Evolutionary conservation across 2,329 filamentous ascomycete genomes (phyloP).

Genomic region (Colletotrichum navitas): DNA sequence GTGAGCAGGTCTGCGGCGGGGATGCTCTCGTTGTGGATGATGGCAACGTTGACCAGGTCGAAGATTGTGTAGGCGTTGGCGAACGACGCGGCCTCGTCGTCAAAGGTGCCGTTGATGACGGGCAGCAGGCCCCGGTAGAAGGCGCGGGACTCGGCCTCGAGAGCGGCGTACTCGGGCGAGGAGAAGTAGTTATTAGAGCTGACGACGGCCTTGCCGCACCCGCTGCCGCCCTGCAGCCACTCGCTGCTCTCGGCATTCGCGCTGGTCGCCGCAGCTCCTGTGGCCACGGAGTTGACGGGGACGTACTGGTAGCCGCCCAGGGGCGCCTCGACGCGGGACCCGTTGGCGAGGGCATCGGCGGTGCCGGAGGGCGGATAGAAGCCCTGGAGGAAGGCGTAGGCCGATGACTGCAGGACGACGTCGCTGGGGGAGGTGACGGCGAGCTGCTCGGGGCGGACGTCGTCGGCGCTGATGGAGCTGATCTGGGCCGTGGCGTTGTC

Average conservation of each 20-base stretch:
- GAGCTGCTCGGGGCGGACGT: slow-evolving; percentile 78
- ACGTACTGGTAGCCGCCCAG: slow-evolving; percentile 88
- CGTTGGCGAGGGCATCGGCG: slow-evolving; percentile 77
- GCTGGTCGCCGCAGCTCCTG: slow-evolving; percentile 66
- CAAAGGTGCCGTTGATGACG: slow-evolving; percentile 67
- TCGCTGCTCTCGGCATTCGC: slow-evolving; percentile 67
- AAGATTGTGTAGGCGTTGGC: slow-evolving; percentile 74
- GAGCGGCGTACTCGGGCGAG: slow-evolving; percentile 59
- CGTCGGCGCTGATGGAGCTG: slow-evolving; percentile 72
- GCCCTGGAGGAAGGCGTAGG: slow-evolving; percentile 84
- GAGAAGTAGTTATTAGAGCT: slow-evolving; percentile 68
- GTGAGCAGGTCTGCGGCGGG: slow-evolving; percentile 71
- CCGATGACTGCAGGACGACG: slow-evolving; percentile 83
- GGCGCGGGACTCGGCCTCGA: slow-evolving; percentile 65
- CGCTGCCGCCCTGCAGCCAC: slow-evolving; percentile 71
- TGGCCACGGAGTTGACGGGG: slow-evolving; percentile 73
- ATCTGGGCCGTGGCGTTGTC: slow-evolving; percentile 71
- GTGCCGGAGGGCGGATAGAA: slow-evolving; percentile 83
- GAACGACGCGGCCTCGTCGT: slow-evolving; percentile 60
- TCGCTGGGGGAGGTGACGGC: slow-evolving; percentile 79
- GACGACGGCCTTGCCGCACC: slow-evolving; percentile 66
- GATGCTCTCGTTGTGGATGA: slow-evolving; percentile 72
- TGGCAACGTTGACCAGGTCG: slow-evolving; percentile 70
- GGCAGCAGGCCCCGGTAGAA: slow-evolving; percentile 70
- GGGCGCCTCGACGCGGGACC: slow-evolving; percentile 73